phyloP scores from a whole-genome alignment of 2,329 filamentous ascomycete species.

The Aureobasidium pullulans region DNA sequence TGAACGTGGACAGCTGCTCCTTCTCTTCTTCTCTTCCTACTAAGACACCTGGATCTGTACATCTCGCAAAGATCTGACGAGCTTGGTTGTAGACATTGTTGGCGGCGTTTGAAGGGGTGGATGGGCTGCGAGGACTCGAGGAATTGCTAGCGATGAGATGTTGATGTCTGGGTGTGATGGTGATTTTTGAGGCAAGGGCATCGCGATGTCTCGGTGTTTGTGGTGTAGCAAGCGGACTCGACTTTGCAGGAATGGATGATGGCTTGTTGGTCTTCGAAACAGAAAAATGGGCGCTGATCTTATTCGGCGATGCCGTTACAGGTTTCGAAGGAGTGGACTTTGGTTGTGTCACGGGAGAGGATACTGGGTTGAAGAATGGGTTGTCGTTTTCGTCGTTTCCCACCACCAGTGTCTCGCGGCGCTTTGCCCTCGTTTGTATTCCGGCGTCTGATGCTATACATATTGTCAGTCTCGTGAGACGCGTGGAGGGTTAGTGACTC shows the following conservation, averaged over 20 bases:
- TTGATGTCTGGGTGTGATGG: slow-evolving; percentile 75
- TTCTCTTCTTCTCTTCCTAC: slow-evolving; percentile 67
- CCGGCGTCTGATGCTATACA: slow-evolving; percentile 9
- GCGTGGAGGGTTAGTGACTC: neutral
- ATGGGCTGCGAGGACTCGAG: slow-evolving; percentile 70
- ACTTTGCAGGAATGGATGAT: slow-evolving; percentile 29
- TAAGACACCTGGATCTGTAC: slow-evolving; percentile 64
- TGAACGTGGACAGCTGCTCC: slow-evolving; percentile 61
- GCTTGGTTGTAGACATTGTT: slow-evolving; percentile 81
- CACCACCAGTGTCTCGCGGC: slow-evolving; percentile 37
- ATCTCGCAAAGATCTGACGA: slow-evolving; percentile 77
- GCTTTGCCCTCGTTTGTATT: slow-evolving; percentile 33
- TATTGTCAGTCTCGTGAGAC: slow-evolving; percentile 1
- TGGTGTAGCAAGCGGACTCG: slow-evolving; percentile 41
- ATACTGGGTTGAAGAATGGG: slow-evolving; percentile 40
- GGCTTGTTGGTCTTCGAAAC: slow-evolving; percentile 29
- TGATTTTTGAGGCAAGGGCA: slow-evolving; percentile 60
- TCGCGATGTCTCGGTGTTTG: slow-evolving; percentile 67
- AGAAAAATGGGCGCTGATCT: slow-evolving; percentile 37
- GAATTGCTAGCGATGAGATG: slow-evolving; percentile 70
- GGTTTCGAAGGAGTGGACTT: slow-evolving; percentile 40
- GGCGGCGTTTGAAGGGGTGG: slow-evolving; percentile 57
- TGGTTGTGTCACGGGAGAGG: slow-evolving; percentile 31
- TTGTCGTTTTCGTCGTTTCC: slow-evolving; percentile 64
- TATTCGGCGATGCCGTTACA: slow-evolving; percentile 36